Conservation (phyloP, 2,329 filamentous ascomycete species). For the Trichoderma citrinoviride region DNA sequence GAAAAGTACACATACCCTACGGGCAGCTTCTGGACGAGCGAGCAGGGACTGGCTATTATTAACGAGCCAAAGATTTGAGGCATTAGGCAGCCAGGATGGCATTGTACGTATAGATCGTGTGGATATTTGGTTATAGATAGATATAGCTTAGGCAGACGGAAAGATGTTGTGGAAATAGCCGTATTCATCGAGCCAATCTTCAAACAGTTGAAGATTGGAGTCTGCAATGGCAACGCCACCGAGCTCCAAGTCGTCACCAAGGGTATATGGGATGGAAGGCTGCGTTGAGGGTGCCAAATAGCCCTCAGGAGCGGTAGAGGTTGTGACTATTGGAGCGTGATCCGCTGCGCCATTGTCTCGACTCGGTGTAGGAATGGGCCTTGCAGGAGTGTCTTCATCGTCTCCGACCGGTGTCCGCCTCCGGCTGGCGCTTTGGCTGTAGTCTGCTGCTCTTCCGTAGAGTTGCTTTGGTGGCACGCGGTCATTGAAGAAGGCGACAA, state of each 20-base stretch:
- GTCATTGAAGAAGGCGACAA: conserved; percentile 19
- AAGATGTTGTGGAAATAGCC: conserved; percentile 18
- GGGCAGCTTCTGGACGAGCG: conserved; percentile 22
- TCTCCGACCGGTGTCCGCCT: background rate
- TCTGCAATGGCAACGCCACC: background rate
- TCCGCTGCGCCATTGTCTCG: background rate
- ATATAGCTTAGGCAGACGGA: conserved; percentile 17
- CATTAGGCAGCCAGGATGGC: too few species aligned
- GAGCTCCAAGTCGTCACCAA: background rate
- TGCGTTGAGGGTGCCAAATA: background rate
- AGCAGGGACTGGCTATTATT: conserved; percentile 21
- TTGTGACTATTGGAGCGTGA: background rate
- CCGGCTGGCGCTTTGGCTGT: background rate
- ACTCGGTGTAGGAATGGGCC: background rate
- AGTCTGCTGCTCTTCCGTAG: background rate
- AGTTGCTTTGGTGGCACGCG: conserved; percentile 1
- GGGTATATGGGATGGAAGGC: background rate
- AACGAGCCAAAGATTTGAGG: conserved; percentile 21
- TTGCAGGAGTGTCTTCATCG: background rate
- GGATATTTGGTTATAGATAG: background rate
- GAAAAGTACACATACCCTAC: conserved; percentile 18
- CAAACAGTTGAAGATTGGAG: conserved; percentile 15
- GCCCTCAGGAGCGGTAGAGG: background rate
- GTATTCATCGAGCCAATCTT: conserved; percentile 22
- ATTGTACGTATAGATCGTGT: background rate